phyloP scores from a whole-genome alignment of 345 rosid genomes.

The Brassica cretica region DNA sequence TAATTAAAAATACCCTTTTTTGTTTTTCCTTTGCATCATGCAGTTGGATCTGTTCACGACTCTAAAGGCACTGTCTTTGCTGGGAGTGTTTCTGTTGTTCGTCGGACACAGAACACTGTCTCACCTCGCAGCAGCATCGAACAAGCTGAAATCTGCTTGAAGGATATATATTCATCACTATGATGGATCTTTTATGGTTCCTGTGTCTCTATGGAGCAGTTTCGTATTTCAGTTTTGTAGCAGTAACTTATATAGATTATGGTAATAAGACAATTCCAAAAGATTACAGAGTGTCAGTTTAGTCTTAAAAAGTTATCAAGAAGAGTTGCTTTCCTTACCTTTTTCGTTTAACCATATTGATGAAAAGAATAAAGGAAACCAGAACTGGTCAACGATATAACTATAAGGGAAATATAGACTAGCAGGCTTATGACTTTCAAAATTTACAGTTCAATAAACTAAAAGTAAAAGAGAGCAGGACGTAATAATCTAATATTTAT shows the following conservation, averaged over 20 bases:
- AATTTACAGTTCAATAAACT: too few relatives aligned
- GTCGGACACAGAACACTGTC: slow-evolving; percentile 90
- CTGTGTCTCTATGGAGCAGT: slow-evolving; percentile 17
- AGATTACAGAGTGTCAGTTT: slow-evolving; percentile 28
- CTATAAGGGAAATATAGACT: too few relatives aligned
- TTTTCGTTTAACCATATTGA: background rate
- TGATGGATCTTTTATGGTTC: background rate
- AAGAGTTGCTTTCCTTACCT: background rate
- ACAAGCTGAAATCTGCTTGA: slow-evolving; percentile 84
- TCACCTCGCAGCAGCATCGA: slow-evolving; percentile 68
- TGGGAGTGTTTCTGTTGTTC: slow-evolving; percentile 80
- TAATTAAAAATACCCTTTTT: background rate
- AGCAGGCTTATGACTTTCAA: too few relatives aligned
- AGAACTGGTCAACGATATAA: too few relatives aligned
- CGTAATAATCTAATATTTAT: slow-evolving; percentile 13
- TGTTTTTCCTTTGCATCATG: background rate
- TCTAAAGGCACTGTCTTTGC: slow-evolving; percentile 65
- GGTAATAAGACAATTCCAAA: slow-evolving; percentile 12
- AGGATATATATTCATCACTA: background rate
- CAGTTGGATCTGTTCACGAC: slow-evolving; percentile 97
- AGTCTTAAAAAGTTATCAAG: slow-evolving; percentile 18
- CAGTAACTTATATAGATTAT: slow-evolving; percentile 33
- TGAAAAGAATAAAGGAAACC: too few relatives aligned
- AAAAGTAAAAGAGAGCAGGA: background rate
- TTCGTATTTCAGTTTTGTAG: slow-evolving; percentile 32